A percentile compares a stretch with the other conserved stretches of the same genome.
phyloP scores from a whole-genome alignment of 73 alveolate species.

The Paramecium octaurelia region DNA sequence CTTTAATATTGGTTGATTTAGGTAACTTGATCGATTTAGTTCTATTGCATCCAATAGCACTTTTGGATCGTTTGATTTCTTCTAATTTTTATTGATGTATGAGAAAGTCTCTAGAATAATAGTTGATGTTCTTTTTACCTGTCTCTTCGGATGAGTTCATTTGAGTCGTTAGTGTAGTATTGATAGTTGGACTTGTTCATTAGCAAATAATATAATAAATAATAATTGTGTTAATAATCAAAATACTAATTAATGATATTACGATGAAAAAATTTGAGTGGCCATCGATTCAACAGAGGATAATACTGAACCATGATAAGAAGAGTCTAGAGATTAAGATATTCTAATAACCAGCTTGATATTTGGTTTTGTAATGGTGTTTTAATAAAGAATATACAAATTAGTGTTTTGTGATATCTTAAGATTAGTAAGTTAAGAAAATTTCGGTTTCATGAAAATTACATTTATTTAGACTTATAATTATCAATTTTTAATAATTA shows the following conservation, averaged over 20 bases:
- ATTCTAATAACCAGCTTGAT: neutral
- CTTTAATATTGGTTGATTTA: neutral
- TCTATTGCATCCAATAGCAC: neutral
- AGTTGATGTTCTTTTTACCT: neutral
- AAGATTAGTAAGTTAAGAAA: neutral
- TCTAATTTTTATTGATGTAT: neutral
- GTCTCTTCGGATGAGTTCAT: neutral
- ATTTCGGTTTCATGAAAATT: neutral
- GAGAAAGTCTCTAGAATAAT: neutral
- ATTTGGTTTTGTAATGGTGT: too few species aligned
- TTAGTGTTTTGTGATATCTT: neutral
- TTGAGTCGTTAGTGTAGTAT: neutral
- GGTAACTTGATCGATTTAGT: neutral
- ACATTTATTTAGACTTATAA: neutral
- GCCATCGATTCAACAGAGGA: neutral
- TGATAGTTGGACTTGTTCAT: neutral
- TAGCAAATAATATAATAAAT: neutral
- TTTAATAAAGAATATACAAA: neutral
- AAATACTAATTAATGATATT: neutral
- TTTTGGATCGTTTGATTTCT: neutral
- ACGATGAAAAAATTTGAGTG: neutral
- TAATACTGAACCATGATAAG: neutral
- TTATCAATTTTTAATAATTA: neutral
- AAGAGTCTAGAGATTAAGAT: neutral
- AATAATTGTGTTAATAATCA: neutral